Conservation (phyloP, 805 yeast genomes). For the Metschnikowia borealis region DNA sequence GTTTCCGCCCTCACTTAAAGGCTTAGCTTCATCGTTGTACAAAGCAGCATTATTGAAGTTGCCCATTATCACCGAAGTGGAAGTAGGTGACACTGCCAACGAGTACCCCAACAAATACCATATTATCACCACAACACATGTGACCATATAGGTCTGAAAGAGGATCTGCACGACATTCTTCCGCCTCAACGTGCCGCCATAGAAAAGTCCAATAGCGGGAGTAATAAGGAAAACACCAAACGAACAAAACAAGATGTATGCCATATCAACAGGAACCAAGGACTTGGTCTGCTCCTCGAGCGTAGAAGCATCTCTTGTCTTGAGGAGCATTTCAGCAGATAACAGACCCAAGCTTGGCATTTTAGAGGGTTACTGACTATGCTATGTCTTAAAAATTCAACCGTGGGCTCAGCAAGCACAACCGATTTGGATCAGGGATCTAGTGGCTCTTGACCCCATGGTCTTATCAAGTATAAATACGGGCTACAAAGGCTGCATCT, state of each 20-base stretch:
- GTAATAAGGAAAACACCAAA: slow-evolving; percentile 47
- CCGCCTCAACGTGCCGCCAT: slow-evolving; percentile 41
- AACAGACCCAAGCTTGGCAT: slow-evolving; percentile 4
- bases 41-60: slow-evolving; percentile 39
- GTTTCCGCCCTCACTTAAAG: slow-evolving; percentile 42
- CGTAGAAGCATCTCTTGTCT: slow-evolving; percentile 5
- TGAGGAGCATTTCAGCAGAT: slow-evolving; percentile 3
- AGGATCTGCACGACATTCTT: slow-evolving; percentile 42
- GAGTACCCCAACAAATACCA: slow-evolving; percentile 49
- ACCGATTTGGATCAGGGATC: too few relatives aligned
- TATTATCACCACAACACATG: slow-evolving; percentile 33
- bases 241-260: slow-evolving; percentile 44
- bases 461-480: not conserved
- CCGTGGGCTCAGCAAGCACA: not conserved
- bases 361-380: not conserved
- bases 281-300: slow-evolving; percentile 35
- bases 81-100: slow-evolving; percentile 36
- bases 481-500: not conserved
- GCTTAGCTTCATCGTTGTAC: slow-evolving; percentile 35
- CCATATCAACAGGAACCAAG: slow-evolving; percentile 45
- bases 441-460: not conserved
- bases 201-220: slow-evolving; percentile 44
- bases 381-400: not conserved
- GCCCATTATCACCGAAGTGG: slow-evolving; percentile 28
- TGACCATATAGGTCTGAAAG: slow-evolving; percentile 43